These are phyloP conservation scores for Aspergillus pseudotamarii DNA, from an alignment of 2,329 filamentous ascomycete genomes.

Conservation along the genomic window DNA sequence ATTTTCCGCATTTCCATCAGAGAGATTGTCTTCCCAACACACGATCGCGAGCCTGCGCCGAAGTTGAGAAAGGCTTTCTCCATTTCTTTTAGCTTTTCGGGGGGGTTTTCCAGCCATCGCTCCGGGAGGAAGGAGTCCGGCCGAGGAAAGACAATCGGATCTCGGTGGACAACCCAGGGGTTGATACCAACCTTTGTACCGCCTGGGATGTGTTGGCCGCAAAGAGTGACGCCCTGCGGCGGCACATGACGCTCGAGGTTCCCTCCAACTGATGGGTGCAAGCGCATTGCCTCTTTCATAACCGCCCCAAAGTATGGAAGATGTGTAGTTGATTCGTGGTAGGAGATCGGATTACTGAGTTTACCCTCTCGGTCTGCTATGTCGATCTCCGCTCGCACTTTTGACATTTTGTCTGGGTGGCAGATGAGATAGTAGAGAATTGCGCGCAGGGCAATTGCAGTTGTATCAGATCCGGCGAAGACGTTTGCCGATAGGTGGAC, in stretches of 20 bases:
- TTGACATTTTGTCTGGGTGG: constrained; percentile 26
- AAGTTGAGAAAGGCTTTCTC: constrained; percentile 34
- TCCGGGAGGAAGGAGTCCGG: constrained; percentile 47
- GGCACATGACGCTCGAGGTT: constrained; percentile 41
- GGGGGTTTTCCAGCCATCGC: constrained; percentile 45
- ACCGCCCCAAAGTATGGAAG: constrained; percentile 40
- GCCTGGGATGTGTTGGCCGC: constrained; percentile 35
- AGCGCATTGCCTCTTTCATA: constrained; percentile 41
- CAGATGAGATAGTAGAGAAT: constrained; percentile 4
- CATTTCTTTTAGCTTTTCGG: constrained; percentile 32
- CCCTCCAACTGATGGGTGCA: constrained; percentile 40
- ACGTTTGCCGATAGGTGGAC: constrained; percentile 23
- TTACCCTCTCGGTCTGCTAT: constrained; percentile 24
- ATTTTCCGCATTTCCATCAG: constrained; percentile 38
- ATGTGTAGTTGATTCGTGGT: constrained; percentile 27
- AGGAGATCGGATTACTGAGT: constrained; percentile 25
- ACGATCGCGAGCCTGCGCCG: constrained; percentile 32
- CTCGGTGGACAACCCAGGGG: constrained; percentile 47
- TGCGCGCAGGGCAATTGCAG: neutral
- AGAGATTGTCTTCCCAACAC: constrained; percentile 39
- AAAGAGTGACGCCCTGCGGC: constrained; percentile 28
- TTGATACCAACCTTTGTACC: constrained; percentile 50
- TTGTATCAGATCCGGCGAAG: constrained; percentile 11
- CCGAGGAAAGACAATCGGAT: constrained; percentile 45
- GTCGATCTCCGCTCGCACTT: constrained; percentile 45